Conservation (phyloP, 768 basidiomycete species). For the Chalciporus sphaerocephalus region DNA sequence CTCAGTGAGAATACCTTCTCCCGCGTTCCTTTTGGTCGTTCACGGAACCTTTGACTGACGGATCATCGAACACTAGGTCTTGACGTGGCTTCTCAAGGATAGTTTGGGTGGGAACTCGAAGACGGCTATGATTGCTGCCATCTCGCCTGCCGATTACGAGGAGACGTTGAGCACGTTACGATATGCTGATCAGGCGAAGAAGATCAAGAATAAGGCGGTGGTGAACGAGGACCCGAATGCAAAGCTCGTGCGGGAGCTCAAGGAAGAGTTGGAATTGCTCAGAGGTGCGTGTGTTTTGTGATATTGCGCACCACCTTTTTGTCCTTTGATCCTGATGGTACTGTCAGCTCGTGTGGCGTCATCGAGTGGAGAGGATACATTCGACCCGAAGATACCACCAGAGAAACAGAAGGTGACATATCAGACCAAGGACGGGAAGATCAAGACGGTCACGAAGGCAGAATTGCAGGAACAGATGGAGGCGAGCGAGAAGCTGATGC, state of each 20-base stretch:
- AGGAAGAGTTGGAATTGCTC: constrained; percentile 93
- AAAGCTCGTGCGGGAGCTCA: constrained; percentile 96
- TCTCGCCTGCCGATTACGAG: constrained; percentile 97
- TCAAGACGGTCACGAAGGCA: constrained; percentile 95
- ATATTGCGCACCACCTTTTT: background rate
- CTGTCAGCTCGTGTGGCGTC: constrained; percentile 67
- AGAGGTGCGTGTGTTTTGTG: constrained; percentile 50
- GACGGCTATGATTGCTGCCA: constrained; percentile 99
- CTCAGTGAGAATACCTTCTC: constrained; percentile 57
- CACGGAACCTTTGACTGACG: constrained; percentile 3
- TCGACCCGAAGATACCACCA: constrained; percentile 84
- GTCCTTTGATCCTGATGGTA: constrained; percentile 2
- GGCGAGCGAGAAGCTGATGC: constrained; percentile 91
- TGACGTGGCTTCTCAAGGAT: constrained; percentile 98
- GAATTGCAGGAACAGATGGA: constrained; percentile 97
- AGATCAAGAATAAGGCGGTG: constrained; percentile 99
- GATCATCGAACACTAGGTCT: constrained; percentile 49
- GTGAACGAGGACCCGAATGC: constrained; percentile 99
- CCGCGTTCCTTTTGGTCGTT: background rate
- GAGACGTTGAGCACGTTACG: constrained; percentile 95
- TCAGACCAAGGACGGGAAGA: constrained; percentile 85
- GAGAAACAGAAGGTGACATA: constrained; percentile 96
- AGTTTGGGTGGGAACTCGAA: constrained; percentile 95
- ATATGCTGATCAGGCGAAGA: constrained; percentile 98
- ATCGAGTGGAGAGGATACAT: constrained; percentile 65